Evolutionary conservation across 1,139 yeast species (phyloP), one percentile per base, ranked within the genome.

Genomic region (Blastobotrys capitulatus): DNA sequence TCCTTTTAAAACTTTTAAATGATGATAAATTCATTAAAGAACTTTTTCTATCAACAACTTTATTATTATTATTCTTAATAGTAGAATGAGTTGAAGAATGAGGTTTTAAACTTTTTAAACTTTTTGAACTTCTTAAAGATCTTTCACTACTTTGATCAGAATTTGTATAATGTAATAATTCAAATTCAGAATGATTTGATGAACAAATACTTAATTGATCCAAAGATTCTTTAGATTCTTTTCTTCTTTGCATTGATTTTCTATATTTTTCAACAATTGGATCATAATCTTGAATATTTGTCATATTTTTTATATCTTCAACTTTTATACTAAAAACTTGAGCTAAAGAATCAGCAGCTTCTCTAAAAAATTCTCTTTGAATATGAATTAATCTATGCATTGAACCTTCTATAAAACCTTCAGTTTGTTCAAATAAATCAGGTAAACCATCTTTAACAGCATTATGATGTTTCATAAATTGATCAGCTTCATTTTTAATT

Each of bases 401-500:
- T 37, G 60, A 54, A 12, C 52, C 47, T 8, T 54, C 60, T 13
- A 60, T 58, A 52, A 60, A 52, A 22, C 54, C 50, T 44, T 61
- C 61, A 1, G 61, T 60, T 31, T 56, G 47, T 12, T 44, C 47
- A 37, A 63, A 56, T 44, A 62, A 54, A 19, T 56, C 59, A 1
- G 67, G 65, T 27, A 65, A 50, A 42, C 63, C 68, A 36, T 52
- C 55, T 38, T 63, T 63, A 35, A 64, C 47, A 41, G 55, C 49
- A 34, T 56, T 53, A 52, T 63, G 66, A 37, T 54, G 52, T 45
- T 54, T 54, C 38, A 61, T 53, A 48, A 61, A 58, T 16, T 52
- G 47, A 45, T 60, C 61, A 1, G 66, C 64, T 19, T 46, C 42
- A 15, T 45, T 46, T 27, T 42, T 34, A 38, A 47, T 38, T 9